Base-by-base conservation (phyloP, 306 rosid species). In the Betula pendula region DNA sequence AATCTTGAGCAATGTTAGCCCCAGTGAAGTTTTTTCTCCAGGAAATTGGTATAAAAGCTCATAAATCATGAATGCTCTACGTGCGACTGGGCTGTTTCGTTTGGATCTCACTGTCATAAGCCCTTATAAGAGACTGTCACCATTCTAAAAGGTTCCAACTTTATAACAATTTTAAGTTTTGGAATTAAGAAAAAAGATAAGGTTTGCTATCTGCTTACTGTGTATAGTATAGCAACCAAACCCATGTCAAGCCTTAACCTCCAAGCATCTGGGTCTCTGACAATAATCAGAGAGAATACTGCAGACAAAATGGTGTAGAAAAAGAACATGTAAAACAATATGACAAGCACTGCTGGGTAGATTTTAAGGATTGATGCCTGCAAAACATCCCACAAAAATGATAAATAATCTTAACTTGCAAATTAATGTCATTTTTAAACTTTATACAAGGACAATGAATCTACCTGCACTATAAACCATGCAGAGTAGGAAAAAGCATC, bases 201-300 rank as follows among this genome's bases (percentile, higher is more conserved):
- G 4, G 35, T 75, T 83, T 85, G 38, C 20, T 77, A 81, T 77
- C 75, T 79, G 79, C 55, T 65, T 79, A 80, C 83, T 4, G 71
- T 16, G 78, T 82, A 84, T 7, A 82, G 72, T 38, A 86, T 70
- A 35, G 81, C 77, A 44, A 80, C 31, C 58, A 84, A 60, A 5
- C 88, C 85, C 24, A 48, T 51, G 55, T 82, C 81, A 22, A 75
- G 40, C 47, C 81, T 80, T 5, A 84, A 24, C 60, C 35, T 35
- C 88, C 90, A 88, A 59, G 78, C 81, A 8, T 50, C 77, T 60
- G 59, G 67, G 51, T 84, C 85, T 82, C 45, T 82, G 22, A 79
- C 87, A 17, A 55, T 24, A 50, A 75, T 45, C 44, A 75, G 66
- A 27, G 88, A 60, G 69, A 72, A 77, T 33, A 75, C 14, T 76